A percentile compares a stretch with the other conserved stretches of the same genome.
phyloP scores from a whole-genome alignment of 768 basidiomycete genomes.

The Podaxis mareebaensis region DNA sequence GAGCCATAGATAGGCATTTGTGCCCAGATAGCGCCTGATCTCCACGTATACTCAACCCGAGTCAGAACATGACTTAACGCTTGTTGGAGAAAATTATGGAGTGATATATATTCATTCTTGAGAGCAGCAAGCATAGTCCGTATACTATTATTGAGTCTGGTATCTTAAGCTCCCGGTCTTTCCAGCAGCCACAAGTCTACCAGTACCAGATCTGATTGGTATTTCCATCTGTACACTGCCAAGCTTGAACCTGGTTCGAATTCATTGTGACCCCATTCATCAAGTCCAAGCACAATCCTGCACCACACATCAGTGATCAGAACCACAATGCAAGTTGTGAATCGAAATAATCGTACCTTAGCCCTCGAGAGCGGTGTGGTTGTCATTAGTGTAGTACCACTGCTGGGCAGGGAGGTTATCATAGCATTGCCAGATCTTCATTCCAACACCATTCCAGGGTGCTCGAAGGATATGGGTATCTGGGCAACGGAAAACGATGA shows the following conservation, averaged over 20 bases:
- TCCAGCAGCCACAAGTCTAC: too few relatives aligned
- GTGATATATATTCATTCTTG: too few relatives aligned
- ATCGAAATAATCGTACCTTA: conserved; percentile 18
- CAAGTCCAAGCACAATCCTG: conserved; percentile 20
- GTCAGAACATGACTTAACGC: too few relatives aligned
- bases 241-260: conserved; percentile 21
- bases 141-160: too few relatives aligned
- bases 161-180: too few relatives aligned
- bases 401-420: conserved; percentile 22
- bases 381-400: conserved; percentile 30
- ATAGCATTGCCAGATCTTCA: conserved; percentile 28
- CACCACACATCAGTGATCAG: neutral
- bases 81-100: too few relatives aligned
- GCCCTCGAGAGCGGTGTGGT: conserved; percentile 22
- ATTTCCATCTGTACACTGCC: conserved; percentile 19
- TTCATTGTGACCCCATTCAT: conserved; percentile 21
- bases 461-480: conserved; percentile 10
- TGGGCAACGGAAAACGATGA: neutral
- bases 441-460: conserved; percentile 23
- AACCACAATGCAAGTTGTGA: neutral
- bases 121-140: too few relatives aligned
- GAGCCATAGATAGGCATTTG: too few relatives aligned
- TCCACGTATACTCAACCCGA: too few relatives aligned
- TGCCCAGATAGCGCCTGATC: too few relatives aligned
- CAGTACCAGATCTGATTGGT: too few relatives aligned